These are phyloP conservation scores for Vicia sativa DNA, from an alignment of 306 rosid genomes.

Conservation along the genomic window DNA sequence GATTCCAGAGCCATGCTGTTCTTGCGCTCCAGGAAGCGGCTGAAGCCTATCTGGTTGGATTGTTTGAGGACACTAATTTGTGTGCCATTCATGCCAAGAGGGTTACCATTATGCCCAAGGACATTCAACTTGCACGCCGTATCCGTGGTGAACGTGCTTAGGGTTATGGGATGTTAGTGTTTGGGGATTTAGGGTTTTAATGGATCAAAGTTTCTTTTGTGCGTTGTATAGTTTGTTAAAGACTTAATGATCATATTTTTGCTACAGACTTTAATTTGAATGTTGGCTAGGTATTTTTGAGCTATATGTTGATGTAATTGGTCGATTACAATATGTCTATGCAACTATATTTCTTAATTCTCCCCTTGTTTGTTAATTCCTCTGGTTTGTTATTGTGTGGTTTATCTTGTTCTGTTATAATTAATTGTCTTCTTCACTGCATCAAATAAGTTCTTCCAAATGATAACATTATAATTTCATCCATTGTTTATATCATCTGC, in stretches of 20 bases:
- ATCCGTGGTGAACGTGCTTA: slow-evolving; percentile 82
- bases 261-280: neutral
- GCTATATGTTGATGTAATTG: neutral
- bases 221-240: slow-evolving; percentile 16
- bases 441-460: no score
- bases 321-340: neutral
- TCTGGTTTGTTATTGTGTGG: no score
- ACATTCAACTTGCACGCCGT: slow-evolving; percentile 66
- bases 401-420: no score
- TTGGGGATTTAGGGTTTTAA: neutral
- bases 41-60: slow-evolving; percentile 68
- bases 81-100: slow-evolving; percentile 84
- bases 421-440: no score
- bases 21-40: slow-evolving; percentile 83
- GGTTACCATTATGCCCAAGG: slow-evolving; percentile 84
- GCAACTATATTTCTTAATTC: neutral
- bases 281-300: neutral
- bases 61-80: slow-evolving; percentile 75
- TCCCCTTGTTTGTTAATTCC: no score
- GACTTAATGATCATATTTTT: neutral
- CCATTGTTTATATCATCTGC: no score
- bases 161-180: neutral
- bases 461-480: no score
- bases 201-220: neutral
- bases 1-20: slow-evolving; percentile 82